Percentiles rank a stretch among this genome's conserved stretches.
These are phyloP conservation scores for Aphanocladium album DNA, from an alignment of 2,329 filamentous ascomycete species.

Conservation along the genomic window DNA sequence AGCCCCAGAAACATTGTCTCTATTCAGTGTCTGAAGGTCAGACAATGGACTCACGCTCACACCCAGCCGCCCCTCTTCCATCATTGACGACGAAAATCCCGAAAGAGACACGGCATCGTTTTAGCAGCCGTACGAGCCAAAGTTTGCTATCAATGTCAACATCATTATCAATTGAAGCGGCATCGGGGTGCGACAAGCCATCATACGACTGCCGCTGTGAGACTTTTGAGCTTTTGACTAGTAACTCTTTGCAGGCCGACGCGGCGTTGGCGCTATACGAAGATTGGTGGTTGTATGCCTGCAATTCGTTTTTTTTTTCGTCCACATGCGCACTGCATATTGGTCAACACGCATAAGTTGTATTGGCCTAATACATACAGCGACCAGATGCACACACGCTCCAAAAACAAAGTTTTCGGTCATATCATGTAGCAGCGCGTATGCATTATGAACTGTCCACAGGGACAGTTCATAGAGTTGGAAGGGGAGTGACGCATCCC, in stretches of 20 bases:
- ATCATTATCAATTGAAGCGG: not conserved
- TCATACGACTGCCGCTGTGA: not conserved
- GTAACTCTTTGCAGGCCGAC: not conserved
- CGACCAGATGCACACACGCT: no score
- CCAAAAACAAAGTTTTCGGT: no score
- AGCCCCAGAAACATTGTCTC: conserved; percentile 2
- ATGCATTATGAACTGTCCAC: not conserved
- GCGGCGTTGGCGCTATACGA: not conserved
- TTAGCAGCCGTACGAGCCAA: not conserved
- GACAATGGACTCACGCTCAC: not conserved
- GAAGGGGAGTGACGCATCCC: not conserved
- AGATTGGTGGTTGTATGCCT: not conserved
- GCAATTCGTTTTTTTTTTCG: not conserved
- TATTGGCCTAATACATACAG: no score
- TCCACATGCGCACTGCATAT: no score
- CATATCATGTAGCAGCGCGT: not conserved
- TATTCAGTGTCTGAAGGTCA: not conserved
- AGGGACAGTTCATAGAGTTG: not conserved
- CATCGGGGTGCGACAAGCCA: not conserved
- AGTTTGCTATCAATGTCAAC: no score
- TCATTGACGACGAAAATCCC: not conserved
- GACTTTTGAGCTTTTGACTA: not conserved
- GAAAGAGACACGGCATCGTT: not conserved
- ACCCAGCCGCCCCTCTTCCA: not conserved
- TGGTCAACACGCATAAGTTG: no score